Evolutionary conservation across 306 rosid genomes (phyloP).

Genomic region (Dalbergia oliveri): DNA sequence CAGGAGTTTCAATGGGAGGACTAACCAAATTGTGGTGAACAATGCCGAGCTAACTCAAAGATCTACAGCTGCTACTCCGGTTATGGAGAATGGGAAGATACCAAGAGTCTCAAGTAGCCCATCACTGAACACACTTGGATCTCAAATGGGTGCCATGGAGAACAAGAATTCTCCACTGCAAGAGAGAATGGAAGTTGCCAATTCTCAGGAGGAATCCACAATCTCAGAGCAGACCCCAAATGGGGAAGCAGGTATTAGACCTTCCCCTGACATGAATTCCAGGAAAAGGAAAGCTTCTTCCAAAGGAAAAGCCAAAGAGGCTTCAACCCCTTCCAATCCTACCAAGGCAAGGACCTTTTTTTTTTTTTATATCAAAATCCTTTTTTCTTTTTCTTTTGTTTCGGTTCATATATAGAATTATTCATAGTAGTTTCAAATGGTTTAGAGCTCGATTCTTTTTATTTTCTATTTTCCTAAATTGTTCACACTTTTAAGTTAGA

Average conservation of each 20-base stretch:
- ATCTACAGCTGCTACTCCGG: conserved; percentile 37
- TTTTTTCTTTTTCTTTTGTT: background rate
- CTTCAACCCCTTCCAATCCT: conserved; percentile 45
- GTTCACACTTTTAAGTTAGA: too few relatives aligned
- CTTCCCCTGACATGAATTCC: conserved; percentile 57
- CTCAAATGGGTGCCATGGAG: conserved; percentile 57
- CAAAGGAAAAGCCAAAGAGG: conserved; percentile 72
- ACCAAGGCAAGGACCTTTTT: conserved; percentile 52
- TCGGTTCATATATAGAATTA: too few relatives aligned
- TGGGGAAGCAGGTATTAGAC: conserved; percentile 51
- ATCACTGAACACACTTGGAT: conserved; percentile 69
- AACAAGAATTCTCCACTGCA: conserved; percentile 53
- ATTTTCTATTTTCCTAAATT: too few relatives aligned
- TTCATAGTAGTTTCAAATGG: background rate
- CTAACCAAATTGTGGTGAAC: conserved; percentile 52
- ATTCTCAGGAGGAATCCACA: conserved; percentile 78
- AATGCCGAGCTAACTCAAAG: conserved; percentile 55
- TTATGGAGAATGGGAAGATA: conserved; percentile 53
- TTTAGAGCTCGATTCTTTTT: too few relatives aligned
- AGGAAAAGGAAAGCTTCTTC: conserved; percentile 80
- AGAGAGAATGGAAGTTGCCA: conserved; percentile 48
- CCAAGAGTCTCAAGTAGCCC: conserved; percentile 84
- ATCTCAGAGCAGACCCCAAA: conserved; percentile 69
- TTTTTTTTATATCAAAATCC: background rate
- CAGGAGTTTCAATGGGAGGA: conserved; percentile 77